These are phyloP conservation scores for Septoria linicola DNA, from an alignment of 2,329 filamentous ascomycete genomes.

Conservation along the genomic window DNA sequence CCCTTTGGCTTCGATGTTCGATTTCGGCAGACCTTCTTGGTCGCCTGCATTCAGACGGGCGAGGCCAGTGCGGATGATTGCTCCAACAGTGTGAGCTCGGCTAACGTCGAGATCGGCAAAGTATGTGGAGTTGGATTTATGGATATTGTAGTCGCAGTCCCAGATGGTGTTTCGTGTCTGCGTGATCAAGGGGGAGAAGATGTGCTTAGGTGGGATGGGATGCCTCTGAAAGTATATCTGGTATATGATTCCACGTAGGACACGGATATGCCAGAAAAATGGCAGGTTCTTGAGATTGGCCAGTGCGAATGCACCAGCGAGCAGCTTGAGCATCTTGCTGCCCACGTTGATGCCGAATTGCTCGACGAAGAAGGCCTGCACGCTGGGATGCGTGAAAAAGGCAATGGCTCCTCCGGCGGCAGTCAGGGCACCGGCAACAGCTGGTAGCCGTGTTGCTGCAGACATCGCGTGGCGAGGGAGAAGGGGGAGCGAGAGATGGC, in stretches of 20 bases:
- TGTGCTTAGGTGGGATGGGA: constrained; percentile 54
- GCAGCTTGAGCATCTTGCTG: constrained; percentile 26
- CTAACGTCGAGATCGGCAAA: constrained; percentile 82
- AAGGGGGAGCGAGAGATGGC: constrained; percentile 1
- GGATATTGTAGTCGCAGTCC: constrained; percentile 83
- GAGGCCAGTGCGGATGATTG: constrained; percentile 48
- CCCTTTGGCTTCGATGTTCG: constrained; percentile 32
- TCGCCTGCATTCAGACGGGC: constrained; percentile 39
- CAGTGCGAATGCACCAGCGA: constrained; percentile 49
- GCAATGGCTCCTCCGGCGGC: constrained; percentile 27
- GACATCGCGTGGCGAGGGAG: constrained; percentile 31
- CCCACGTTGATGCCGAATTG: constrained; percentile 27
- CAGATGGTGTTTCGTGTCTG: constrained; percentile 65
- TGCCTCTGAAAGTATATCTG: constrained; percentile 46
- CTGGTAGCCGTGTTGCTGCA: constrained; percentile 33
- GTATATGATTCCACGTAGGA: constrained; percentile 48
- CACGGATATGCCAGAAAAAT: constrained; percentile 67
- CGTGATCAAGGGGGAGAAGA: constrained; percentile 71
- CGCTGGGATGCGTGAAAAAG: constrained; percentile 29
- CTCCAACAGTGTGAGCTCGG: constrained; percentile 74
- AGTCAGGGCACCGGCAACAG: constrained; percentile 32
- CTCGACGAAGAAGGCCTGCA: constrained; percentile 30
- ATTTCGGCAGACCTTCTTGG: constrained; percentile 36
- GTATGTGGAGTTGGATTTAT: constrained; percentile 83
- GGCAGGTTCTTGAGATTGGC: constrained; percentile 74